A percentile compares a stretch with the other conserved stretches of the same genome.
These are phyloP conservation scores for Inonotus hispidus DNA, from an alignment of 1,284 basidiomycete species.

Conservation along the genomic window DNA sequence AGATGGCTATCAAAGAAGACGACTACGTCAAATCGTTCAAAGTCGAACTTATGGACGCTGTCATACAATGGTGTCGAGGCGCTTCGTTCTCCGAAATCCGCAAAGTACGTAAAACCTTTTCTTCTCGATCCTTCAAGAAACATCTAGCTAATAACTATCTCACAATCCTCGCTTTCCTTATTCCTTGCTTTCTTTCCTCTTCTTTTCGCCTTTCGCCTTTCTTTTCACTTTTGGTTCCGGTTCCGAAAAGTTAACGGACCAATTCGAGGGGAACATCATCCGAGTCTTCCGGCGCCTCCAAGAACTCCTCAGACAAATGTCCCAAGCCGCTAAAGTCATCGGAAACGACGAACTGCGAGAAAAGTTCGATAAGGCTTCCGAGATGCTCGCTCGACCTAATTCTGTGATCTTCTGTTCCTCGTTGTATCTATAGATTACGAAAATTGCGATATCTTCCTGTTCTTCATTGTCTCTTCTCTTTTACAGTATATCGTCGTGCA, in stretches of 20 bases:
- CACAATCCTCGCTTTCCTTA: too few relatives aligned
- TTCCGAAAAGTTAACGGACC: constrained; percentile 80
- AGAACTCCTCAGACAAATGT: constrained; percentile 95
- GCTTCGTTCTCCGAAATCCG: constrained; percentile 96
- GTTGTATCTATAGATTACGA: constrained; percentile 51
- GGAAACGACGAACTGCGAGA: constrained; percentile 90
- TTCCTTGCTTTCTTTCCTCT: too few relatives aligned
- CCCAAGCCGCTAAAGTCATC: constrained; percentile 90
- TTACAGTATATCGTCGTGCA: too few relatives aligned
- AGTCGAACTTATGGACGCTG: constrained; percentile 97
- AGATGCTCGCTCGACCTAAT: constrained; percentile 87
- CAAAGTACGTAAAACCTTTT: constrained; percentile 59
- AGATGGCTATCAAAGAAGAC: constrained; percentile 85
- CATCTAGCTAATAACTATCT: too few relatives aligned
- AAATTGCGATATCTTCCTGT: neutral
- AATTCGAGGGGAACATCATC: constrained; percentile 94
- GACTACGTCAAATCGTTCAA: constrained; percentile 97
- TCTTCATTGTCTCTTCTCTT: neutral
- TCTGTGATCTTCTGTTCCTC: constrained; percentile 94
- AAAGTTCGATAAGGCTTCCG: constrained; percentile 84
- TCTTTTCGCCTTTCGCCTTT: too few relatives aligned
- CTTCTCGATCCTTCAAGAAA: neutral
- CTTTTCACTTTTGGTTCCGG: too few relatives aligned
- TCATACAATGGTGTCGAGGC: constrained; percentile 96
- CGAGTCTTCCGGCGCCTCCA: constrained; percentile 92